Percentiles rank a stretch among this genome's conserved stretches.
phyloP scores from a whole-genome alignment of 1,139 yeast genomes.

The Saccharomycopsis crataegensis region DNA sequence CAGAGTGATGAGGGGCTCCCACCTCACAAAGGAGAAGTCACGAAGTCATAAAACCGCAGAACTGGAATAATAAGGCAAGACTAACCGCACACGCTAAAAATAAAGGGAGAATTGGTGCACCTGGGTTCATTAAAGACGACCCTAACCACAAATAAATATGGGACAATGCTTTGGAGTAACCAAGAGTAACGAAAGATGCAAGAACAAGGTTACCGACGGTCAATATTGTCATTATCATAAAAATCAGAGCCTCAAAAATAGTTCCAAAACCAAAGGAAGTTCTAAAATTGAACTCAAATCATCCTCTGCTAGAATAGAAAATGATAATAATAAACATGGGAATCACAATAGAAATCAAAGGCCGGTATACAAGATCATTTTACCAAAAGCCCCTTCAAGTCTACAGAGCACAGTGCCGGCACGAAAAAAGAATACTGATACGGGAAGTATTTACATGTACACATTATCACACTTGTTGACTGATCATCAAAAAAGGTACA shows the following conservation, averaged over 20 bases:
- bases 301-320: too few relatives aligned
- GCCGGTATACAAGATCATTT: too few relatives aligned
- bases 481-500: neutral
- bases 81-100: neutral
- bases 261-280: neutral
- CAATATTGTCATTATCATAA: constrained; percentile 14
- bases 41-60: neutral
- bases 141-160: constrained; percentile 1
- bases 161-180: constrained; percentile 17
- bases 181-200: constrained; percentile 9
- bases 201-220: constrained; percentile 10
- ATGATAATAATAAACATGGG: too few relatives aligned
- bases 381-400: neutral
- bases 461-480: constrained; percentile 10
- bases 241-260: constrained; percentile 1
- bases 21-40: too few relatives aligned
- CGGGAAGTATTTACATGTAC: constrained; percentile 15
- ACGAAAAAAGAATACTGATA: neutral
- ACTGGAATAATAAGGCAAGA: neutral
- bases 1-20: too few relatives aligned
- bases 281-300: too few relatives aligned
- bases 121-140: too few relatives aligned
- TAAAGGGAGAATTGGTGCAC: neutral
- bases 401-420: neutral
- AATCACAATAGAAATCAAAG: too few relatives aligned